Base-by-base conservation (phyloP, 768 basidiomycete genomes). In the Agaricus bisporus region DNA sequence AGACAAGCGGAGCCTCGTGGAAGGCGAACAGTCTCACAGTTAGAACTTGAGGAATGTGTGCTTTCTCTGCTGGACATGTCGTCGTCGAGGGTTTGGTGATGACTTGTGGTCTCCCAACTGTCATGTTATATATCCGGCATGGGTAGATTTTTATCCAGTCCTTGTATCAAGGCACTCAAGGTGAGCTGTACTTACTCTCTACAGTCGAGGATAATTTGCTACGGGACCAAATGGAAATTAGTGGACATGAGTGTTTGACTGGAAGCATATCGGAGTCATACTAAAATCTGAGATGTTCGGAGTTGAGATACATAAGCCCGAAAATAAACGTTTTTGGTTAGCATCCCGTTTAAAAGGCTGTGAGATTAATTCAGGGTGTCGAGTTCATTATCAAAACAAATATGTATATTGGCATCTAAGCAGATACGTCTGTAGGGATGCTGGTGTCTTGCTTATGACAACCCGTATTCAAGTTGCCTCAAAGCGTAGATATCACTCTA, bases 1-100 rank as follows among this genome's bases (percentile, higher is more conserved):
- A 77, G 59, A 51, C 79, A 81, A 11, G 79, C 80, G 54, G 71
- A 72, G 8, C 80, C 79, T 38, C 77, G 69, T 37, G 76, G 77
- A 28, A 78, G 60, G 26, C 56, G 44, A 42, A 56, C 41, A 17
- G 28, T 22, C 17, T 54, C 52, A 18, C 52, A 7, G 11, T 11
- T 41, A 18, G 52, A 54, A 17, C 52, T 36, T 12, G 56, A 59
- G 18, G 56, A 54, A 43, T 64, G 32, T 12, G 47, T 49, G 41
- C 54, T 43, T 26, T 32, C 39, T 37, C 54, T 42, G 17, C 28
- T 47, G 52, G 25, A 41, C 52, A 54, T 54, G 38, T 46, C 37
- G 36, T n/a, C 39, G 51, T 44, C 20, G 25, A 52, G 7, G 32
- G 18, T 44, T 29, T 47, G n/a, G 39, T 18, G n/a, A 29, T 47